Base-by-base conservation (phyloP, 2,329 filamentous ascomycete genomes). In the Cadophora gregata region DNA sequence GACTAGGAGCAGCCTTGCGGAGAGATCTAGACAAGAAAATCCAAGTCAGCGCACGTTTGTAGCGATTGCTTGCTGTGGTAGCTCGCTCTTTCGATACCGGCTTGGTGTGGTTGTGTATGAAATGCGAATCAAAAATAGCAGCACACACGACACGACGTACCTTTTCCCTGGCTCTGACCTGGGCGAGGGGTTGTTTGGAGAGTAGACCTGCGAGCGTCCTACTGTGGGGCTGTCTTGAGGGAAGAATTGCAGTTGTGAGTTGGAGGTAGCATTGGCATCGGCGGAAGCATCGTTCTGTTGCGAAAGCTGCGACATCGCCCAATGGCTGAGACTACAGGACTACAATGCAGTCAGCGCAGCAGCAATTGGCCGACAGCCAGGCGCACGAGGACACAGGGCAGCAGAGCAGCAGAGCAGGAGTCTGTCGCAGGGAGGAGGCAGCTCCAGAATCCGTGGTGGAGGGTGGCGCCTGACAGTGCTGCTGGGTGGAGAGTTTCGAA, bases 1-100 rank as follows among this genome's bases (percentile, higher is more conserved):
- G 76, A 71, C 75, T 77, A 36, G 75, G 75, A 68, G 73, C 74
- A 68, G 76, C 69, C 71, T 75, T 77, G 62, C 75, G 74, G 60
- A 71, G 72, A 69, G 74, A 75, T 67, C 76, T 77, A 68, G 67
- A 67, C 59, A 42, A 65, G 47, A 50, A 48, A 51, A 25, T 56
- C 51, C 56, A 61, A 62, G 69, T 75, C 51, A 72, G 69, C 69
- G 68, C 67, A 67, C 67, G 70, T 71, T 67, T 61, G 65, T 65
- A 42, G 42, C 33, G 58, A 56, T 33, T 27, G 59, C 51, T 66
- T 60, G 59, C 33, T 63, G 12, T 31, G 50, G 27, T 53, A 19
- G 27, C 25, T 27, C 24, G 14, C 27, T 53, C 25, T 4, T n/a
- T 36, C 12, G 50, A 24, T 19, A 9, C 4, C 16, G 59, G 29